A percentile compares a stretch with the other conserved stretches of the same genome.
These are phyloP conservation scores for Hypoxylon fragiforme DNA, from an alignment of 495 filamentous ascomycete species.

Conservation along the genomic window DNA sequence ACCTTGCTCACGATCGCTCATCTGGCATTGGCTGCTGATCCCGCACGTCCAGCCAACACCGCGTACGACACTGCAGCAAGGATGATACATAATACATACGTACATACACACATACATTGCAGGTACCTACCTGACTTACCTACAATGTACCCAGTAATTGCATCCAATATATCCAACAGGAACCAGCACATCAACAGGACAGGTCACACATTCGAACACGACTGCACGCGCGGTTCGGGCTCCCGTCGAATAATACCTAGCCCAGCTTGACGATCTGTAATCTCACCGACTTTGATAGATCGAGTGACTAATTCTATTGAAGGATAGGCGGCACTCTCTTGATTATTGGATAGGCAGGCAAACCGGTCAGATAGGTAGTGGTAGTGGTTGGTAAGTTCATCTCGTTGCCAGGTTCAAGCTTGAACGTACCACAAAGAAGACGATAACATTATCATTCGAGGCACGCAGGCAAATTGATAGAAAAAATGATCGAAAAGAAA, in stretches of 20 bases:
- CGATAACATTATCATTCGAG: background rate
- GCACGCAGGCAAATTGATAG: constrained; percentile 13
- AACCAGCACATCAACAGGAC: constrained; percentile 26
- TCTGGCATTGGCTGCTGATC: constrained; percentile 35
- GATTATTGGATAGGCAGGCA: too few relatives aligned
- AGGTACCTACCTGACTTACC: background rate
- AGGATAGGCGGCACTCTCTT: background rate
- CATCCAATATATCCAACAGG: constrained; percentile 19
- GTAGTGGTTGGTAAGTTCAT: background rate
- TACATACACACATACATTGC: background rate
- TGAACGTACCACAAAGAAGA: too few relatives aligned
- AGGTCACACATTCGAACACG: constrained; percentile 23
- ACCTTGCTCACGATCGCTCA: constrained; percentile 31
- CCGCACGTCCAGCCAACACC: constrained; percentile 28
- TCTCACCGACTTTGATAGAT: constrained; percentile 20
- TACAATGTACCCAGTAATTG: background rate
- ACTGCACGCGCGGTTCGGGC: constrained; percentile 14
- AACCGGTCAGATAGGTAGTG: background rate
- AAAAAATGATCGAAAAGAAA: constrained; percentile 5
- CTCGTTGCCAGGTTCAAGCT: too few relatives aligned
- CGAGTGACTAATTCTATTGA: constrained; percentile 3
- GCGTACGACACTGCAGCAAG: constrained; percentile 30
- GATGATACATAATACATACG: constrained; percentile 1
- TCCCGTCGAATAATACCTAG: constrained; percentile 3
- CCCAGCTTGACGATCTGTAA: constrained; percentile 22